These are phyloP conservation scores for Phanerochaete carnosa DNA, from an alignment of 768 basidiomycete genomes.

Conservation along the genomic window DNA sequence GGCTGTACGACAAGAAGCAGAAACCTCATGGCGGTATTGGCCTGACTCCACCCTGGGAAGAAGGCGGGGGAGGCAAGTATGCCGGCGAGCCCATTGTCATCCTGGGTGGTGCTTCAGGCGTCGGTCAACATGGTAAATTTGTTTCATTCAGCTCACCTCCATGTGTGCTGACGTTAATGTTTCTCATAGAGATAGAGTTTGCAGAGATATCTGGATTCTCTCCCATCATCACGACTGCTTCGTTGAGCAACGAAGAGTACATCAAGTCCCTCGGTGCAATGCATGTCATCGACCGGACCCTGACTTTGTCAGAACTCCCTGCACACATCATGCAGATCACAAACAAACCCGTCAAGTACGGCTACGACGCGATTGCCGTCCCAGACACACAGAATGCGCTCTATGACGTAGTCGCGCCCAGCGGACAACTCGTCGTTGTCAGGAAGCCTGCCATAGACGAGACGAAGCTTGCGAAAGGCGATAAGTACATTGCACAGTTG, in stretches of 20 bases:
- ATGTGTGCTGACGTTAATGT: slow-evolving; percentile 9
- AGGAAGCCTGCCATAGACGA: slow-evolving; percentile 10
- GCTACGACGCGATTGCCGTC: slow-evolving; percentile 19
- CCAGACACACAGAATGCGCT: slow-evolving; percentile 19
- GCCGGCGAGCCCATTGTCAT: slow-evolving; percentile 31
- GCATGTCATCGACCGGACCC: slow-evolving; percentile 25
- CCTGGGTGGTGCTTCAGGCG: slow-evolving; percentile 34
- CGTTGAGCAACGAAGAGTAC: slow-evolving; percentile 18
- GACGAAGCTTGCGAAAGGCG: slow-evolving; percentile 28
- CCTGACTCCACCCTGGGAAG: slow-evolving; percentile 1
- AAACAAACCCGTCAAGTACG: slow-evolving; percentile 17
- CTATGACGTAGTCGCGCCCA: slow-evolving; percentile 21
- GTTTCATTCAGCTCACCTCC: slow-evolving; percentile 7
- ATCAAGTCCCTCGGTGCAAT: slow-evolving; percentile 29
- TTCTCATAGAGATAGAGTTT: slow-evolving; percentile 14
- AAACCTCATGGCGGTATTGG: neutral
- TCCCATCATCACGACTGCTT: slow-evolving; percentile 25
- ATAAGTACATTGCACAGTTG: slow-evolving; percentile 48
- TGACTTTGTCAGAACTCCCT: neutral
- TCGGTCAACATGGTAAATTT: slow-evolving; percentile 36
- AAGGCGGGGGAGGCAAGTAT: slow-evolving; percentile 20
- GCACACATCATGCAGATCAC: slow-evolving; percentile 14
- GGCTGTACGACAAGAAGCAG: slow-evolving; percentile 1
- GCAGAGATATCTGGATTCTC: slow-evolving; percentile 8
- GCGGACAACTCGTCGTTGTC: slow-evolving; percentile 18